These are phyloP conservation scores for Murraya koenigii DNA, from an alignment of 345 rosid species.

Conservation along the genomic window DNA sequence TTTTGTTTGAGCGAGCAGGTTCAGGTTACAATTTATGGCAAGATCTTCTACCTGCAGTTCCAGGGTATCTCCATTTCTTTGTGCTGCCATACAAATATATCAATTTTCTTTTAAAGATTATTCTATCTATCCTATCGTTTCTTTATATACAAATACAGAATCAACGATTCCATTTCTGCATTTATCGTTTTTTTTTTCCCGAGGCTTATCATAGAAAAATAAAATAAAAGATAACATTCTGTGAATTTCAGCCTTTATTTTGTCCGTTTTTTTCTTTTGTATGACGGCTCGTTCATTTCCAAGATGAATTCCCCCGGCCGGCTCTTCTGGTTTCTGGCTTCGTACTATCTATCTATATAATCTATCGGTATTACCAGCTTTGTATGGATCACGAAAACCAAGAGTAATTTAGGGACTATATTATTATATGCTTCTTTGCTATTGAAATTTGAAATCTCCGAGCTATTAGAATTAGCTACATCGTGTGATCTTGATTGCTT, in stretches of 20 bases:
- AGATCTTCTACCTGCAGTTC: too few species aligned
- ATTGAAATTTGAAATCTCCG: background rate
- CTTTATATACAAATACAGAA: background rate
- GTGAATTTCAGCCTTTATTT: too few species aligned
- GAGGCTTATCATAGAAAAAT: background rate
- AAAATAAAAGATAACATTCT: background rate
- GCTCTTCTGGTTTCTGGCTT: background rate
- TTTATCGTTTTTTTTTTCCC: background rate
- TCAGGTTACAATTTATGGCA: too few species aligned
- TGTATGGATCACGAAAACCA: background rate
- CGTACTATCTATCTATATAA: background rate
- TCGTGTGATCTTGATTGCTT: too few species aligned
- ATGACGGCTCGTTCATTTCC: background rate
- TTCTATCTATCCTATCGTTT: too few species aligned
- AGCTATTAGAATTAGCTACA: too few species aligned
- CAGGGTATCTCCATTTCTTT: background rate
- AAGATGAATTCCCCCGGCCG: background rate
- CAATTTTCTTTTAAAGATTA: too few species aligned
- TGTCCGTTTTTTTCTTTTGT: background rate
- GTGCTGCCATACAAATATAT: too few species aligned
- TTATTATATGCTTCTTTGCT: background rate
- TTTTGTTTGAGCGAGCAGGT: background rate
- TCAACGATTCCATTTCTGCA: background rate
- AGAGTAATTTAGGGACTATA: background rate
- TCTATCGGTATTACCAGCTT: background rate